These are phyloP conservation scores for Penicillium canariense DNA, from an alignment of 495 filamentous ascomycete species.

Conservation along the genomic window DNA sequence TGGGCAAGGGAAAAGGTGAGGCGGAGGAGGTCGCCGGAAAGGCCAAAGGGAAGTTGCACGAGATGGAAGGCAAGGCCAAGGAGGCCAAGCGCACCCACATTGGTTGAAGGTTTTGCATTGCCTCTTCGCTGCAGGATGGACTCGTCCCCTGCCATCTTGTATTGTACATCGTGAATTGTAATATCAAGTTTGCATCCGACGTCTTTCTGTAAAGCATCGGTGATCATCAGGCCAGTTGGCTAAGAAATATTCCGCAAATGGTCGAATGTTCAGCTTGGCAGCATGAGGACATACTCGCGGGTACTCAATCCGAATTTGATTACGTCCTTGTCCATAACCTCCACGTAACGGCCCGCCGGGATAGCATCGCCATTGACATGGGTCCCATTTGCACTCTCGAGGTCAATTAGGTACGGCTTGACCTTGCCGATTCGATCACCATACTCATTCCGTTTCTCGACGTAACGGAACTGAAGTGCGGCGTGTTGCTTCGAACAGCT, in stretches of 20 bases:
- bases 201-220: background rate
- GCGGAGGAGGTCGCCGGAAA: constrained; percentile 39
- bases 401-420: constrained; percentile 86
- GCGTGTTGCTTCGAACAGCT: constrained; percentile 94
- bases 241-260: background rate
- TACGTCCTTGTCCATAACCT: constrained; percentile 85
- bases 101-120: constrained; percentile 8
- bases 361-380: constrained; percentile 72
- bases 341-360: constrained; percentile 75
- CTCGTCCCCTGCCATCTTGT: background rate
- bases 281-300: constrained; percentile 83
- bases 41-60: constrained; percentile 41
- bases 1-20: constrained; percentile 40
- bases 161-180: constrained; percentile 10
- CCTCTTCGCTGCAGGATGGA: background rate
- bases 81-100: constrained; percentile 34
- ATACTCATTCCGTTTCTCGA: constrained; percentile 78
- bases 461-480: constrained; percentile 86
- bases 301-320: constrained; percentile 83
- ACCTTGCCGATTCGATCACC: constrained; percentile 80
- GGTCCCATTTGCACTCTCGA: constrained; percentile 93
- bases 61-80: constrained; percentile 43
- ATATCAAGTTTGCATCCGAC: background rate
- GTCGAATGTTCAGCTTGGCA: constrained; percentile 31
- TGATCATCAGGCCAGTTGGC: background rate